A percentile compares a stretch with the other conserved stretches of the same genome.
phyloP scores from a whole-genome alignment of 139 green algal genomes.

The Mesotaenium endlicherianum region DNA sequence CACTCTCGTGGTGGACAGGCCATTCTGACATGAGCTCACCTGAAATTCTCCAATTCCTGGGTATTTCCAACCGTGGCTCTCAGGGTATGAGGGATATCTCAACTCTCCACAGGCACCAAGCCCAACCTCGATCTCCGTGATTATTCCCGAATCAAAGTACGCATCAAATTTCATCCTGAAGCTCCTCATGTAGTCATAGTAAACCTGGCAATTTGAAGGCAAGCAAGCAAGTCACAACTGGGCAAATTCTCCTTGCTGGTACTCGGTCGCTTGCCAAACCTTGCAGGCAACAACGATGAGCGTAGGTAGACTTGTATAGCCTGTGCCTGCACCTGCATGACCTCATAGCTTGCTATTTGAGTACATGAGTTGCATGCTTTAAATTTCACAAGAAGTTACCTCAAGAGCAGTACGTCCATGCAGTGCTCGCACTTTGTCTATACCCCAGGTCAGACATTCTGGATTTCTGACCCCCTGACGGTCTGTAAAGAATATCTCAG shows the following conservation, averaged over 20 bases:
- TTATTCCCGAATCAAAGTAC: constrained; percentile 42
- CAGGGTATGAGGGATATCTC: constrained; percentile 90
- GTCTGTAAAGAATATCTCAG: constrained; percentile 96
- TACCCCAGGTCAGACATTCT: constrained; percentile 89
- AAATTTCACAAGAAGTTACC: constrained; percentile 2
- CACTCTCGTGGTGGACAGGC: no score
- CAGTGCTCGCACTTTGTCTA: constrained; percentile 79
- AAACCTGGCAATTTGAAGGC: no score
- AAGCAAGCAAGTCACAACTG: no score
- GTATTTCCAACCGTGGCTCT: constrained; percentile 76
- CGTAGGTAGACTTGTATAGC: no score
- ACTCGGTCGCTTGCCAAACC: no score
- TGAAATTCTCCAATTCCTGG: constrained; percentile 96
- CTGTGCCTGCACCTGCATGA: no score
- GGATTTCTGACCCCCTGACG: constrained; percentile 75
- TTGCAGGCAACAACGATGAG: no score
- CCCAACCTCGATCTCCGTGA: constrained; percentile 92
- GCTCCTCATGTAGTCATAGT: constrained; percentile 46
- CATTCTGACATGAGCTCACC: constrained; percentile 33
- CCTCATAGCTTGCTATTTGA: no score
- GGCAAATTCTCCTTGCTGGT: no score
- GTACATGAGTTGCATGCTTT: no score
- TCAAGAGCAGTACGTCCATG: constrained; percentile 80
- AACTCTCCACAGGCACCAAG: constrained; percentile 93
- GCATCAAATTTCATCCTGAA: constrained; percentile 37